Evolutionary conservation across 23 red algal genomes (phyloP), one percentile per base, ranked within the genome.

Genomic region (Cyanidiococcus yangmingshanensis): DNA sequence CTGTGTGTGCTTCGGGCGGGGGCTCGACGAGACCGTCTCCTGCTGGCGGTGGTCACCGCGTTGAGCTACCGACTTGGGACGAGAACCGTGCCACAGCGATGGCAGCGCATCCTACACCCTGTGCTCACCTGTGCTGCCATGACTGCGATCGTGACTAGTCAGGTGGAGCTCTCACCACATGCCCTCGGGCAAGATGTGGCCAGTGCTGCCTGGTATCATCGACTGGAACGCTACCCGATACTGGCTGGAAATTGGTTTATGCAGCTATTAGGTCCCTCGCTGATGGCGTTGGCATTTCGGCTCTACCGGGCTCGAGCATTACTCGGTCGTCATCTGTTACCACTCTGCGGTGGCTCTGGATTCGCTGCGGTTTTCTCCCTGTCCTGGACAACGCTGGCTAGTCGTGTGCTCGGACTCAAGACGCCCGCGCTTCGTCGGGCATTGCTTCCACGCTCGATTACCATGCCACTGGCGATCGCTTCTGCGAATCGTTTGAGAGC

Each of bases 261-360:
- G 36, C 18, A 39, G 31, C 74, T 35, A 50, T 39, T 76, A 15
- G 74, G 74, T 76, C 74, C 74, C 34, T 76, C 74, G 74, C 74
- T 76, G 33, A 41, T 76, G 16, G 74, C 74, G 31, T 26, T 76
- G 31, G 26, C 74, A 50, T 76, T 76, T 26, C 36, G 39, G 25
- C 36, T 76, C 33, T 15, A 76, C 25, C 37, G 39, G 33, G 74
- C 74, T 2, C 36, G 74, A 3, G 12, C 35, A 26, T 26, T 76
- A 18, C 7, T 76, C 15, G n/a, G 21, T 15, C 37, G 37, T 3
- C 36, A 76, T 2, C 21, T 2, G 37, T 39, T 39, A 35, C 37
- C 39, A 38, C 74, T 76, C 34, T 2, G 21, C 37, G 39, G 74
- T 38, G 74, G 37, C 2, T 39, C 74, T 2, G 74, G 16, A 38